A percentile compares a stretch with the other conserved stretches of the same genome.
These are phyloP conservation scores for Curvularia spicifera DNA, from an alignment of 2,329 filamentous ascomycete species.

Conservation along the genomic window DNA sequence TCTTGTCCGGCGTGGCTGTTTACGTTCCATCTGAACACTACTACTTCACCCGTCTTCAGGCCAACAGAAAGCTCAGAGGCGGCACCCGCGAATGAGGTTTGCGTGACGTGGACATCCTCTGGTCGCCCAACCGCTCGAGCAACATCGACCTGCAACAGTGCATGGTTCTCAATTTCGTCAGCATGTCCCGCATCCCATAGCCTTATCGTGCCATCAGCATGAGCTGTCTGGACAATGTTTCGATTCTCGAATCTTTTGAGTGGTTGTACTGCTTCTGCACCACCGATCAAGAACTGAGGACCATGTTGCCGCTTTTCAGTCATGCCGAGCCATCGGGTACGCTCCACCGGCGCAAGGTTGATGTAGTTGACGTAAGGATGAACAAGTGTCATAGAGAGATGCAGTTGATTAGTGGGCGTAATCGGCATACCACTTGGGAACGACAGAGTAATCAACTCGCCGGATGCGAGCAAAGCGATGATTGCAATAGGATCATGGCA, in stretches of 20 bases:
- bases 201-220: slow-evolving; percentile 89
- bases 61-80: slow-evolving; percentile 88
- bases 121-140: slow-evolving; percentile 81
- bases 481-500: slow-evolving; percentile 90
- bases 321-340: slow-evolving; percentile 87
- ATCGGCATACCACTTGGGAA: slow-evolving; percentile 93
- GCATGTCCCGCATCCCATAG: slow-evolving; percentile 92
- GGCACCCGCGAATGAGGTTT: slow-evolving; percentile 78
- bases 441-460: slow-evolving; percentile 86
- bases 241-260: slow-evolving; percentile 80
- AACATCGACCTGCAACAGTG: slow-evolving; percentile 83
- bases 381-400: slow-evolving; percentile 83
- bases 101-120: slow-evolving; percentile 75
- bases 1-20: slow-evolving; percentile 77
- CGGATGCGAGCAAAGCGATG: slow-evolving; percentile 79
- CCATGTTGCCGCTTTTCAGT: slow-evolving; percentile 82
- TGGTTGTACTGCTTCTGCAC: slow-evolving; percentile 72
- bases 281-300: slow-evolving; percentile 78
- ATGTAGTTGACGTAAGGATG: slow-evolving; percentile 85
- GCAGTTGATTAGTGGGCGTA: slow-evolving; percentile 89
- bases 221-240: slow-evolving; percentile 83
- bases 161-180: slow-evolving; percentile 89
- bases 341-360: slow-evolving; percentile 74
- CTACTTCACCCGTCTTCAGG: slow-evolving; percentile 79
- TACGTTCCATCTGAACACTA: slow-evolving; percentile 85